phyloP scores from a whole-genome alignment of 257 asterid species.

The Capsicum pubescens region DNA sequence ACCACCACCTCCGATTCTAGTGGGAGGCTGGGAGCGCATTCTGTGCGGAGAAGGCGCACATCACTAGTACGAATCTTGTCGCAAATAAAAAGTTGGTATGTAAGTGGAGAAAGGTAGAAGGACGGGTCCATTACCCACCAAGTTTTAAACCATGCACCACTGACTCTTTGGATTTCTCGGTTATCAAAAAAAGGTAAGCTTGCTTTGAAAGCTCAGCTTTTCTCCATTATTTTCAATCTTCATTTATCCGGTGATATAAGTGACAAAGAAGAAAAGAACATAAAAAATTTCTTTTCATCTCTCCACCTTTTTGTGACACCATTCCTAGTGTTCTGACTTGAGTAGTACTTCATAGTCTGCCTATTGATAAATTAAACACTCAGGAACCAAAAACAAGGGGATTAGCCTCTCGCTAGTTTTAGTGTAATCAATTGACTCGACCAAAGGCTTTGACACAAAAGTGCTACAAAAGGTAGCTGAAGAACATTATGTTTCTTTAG shows the following conservation, averaged over 20 bases:
- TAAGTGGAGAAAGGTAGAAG: background rate
- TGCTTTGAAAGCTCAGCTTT: background rate
- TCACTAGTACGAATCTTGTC: background rate
- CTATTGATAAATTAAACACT: slow-evolving; percentile 3
- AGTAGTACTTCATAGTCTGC: slow-evolving; percentile 9
- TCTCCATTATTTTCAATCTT: background rate
- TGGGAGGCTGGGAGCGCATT: background rate
- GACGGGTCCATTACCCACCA: background rate
- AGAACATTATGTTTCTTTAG: background rate
- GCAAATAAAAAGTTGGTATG: background rate
- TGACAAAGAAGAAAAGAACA: slow-evolving; percentile 8
- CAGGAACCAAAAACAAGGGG: background rate
- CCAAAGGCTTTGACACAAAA: background rate
- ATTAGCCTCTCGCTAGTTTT: background rate
- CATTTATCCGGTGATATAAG: background rate
- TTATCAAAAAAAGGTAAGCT: background rate
- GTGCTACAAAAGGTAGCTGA: background rate
- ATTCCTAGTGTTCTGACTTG: background rate
- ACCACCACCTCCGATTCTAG: background rate
- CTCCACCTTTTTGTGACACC: background rate
- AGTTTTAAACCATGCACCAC: background rate
- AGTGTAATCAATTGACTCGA: background rate
- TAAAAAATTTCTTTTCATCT: background rate
- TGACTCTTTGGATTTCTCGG: background rate
- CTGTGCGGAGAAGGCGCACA: background rate